Conservation (phyloP, 495 filamentous ascomycete genomes). For the Rhizodiscina lignyota region DNA sequence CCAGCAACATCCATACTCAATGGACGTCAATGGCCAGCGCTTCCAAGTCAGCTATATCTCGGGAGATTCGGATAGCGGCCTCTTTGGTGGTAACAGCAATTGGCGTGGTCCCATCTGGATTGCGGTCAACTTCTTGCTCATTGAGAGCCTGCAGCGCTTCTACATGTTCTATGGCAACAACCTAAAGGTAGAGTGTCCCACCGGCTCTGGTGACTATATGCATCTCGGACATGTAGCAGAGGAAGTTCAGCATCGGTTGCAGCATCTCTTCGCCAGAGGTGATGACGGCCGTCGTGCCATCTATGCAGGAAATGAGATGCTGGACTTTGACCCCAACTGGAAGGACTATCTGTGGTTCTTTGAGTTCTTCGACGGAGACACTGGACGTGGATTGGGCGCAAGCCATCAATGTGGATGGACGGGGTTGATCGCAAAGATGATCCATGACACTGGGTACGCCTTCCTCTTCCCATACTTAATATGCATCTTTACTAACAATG, state of each 20-base stretch:
- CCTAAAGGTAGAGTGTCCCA: slow-evolving; percentile 83
- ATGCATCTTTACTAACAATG: slow-evolving; percentile 3
- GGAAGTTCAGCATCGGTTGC: slow-evolving; percentile 85
- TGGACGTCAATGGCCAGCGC: slow-evolving; percentile 86
- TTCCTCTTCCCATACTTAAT: slow-evolving; percentile 1
- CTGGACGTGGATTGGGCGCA: slow-evolving; percentile 73
- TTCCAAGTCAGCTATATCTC: slow-evolving; percentile 84
- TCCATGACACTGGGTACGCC: slow-evolving; percentile 83
- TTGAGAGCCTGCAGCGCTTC: slow-evolving; percentile 83
- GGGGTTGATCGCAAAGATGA: slow-evolving; percentile 89
- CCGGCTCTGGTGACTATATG: slow-evolving; percentile 88
- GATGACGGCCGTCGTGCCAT: slow-evolving; percentile 77
- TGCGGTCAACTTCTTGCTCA: slow-evolving; percentile 86
- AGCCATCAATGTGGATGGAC: slow-evolving; percentile 97
- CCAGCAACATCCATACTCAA: slow-evolving; percentile 75
- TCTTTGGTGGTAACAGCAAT: slow-evolving; percentile 96
- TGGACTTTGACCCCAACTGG: slow-evolving; percentile 87
- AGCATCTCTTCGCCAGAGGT: slow-evolving; percentile 72
- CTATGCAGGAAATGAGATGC: slow-evolving; percentile 61
- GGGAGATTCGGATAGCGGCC: slow-evolving; percentile 80
- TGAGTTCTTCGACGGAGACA: slow-evolving; percentile 93
- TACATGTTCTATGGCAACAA: slow-evolving; percentile 87
- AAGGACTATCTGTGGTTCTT: slow-evolving; percentile 89
- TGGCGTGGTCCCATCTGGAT: slow-evolving; percentile 93
- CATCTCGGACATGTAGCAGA: slow-evolving; percentile 93